Conservation (phyloP, 2,329 filamentous ascomycete species). For the Pyrenophora tritici-repentis region DNA sequence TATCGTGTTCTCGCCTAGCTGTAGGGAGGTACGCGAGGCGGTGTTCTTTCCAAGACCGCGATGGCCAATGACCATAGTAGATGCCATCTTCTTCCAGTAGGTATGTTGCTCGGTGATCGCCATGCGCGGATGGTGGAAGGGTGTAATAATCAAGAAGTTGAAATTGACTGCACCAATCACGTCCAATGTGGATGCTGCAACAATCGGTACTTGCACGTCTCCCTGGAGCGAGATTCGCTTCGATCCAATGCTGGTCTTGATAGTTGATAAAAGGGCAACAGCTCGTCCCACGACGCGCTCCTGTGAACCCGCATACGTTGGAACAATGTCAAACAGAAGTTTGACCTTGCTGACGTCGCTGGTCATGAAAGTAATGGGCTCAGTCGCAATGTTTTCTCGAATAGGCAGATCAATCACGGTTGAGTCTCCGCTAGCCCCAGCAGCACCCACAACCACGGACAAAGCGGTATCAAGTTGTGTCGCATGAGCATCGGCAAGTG, state of each 20-base stretch:
- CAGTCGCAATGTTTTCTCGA: constrained; percentile 90
- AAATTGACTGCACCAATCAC: constrained; percentile 96
- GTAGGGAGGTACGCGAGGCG: constrained; percentile 79
- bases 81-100: constrained; percentile 92
- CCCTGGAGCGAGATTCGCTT: constrained; percentile 92
- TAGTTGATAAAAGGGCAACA: constrained; percentile 83
- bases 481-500: constrained; percentile 82
- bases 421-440: constrained; percentile 81
- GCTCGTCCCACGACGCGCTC: constrained; percentile 87
- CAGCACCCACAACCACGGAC: constrained; percentile 87
- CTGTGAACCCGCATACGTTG: constrained; percentile 83
- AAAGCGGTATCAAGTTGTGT: constrained; percentile 94
- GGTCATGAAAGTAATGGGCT: constrained; percentile 88
- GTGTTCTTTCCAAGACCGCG: constrained; percentile 86
- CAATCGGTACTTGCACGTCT: constrained; percentile 88
- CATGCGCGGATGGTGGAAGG: constrained; percentile 93
- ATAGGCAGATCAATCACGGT: constrained; percentile 90
- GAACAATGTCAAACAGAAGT: constrained; percentile 90
- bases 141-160: constrained; percentile 93
- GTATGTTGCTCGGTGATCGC: constrained; percentile 87
- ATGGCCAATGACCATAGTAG: constrained; percentile 80
- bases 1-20: constrained; percentile 94
- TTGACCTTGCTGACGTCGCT: constrained; percentile 80
- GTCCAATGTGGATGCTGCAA: constrained; percentile 79
- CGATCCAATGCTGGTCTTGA: constrained; percentile 80